Conservation (phyloP, 148 eudicot genomes). For the Amaranthus cruentus region DNA sequence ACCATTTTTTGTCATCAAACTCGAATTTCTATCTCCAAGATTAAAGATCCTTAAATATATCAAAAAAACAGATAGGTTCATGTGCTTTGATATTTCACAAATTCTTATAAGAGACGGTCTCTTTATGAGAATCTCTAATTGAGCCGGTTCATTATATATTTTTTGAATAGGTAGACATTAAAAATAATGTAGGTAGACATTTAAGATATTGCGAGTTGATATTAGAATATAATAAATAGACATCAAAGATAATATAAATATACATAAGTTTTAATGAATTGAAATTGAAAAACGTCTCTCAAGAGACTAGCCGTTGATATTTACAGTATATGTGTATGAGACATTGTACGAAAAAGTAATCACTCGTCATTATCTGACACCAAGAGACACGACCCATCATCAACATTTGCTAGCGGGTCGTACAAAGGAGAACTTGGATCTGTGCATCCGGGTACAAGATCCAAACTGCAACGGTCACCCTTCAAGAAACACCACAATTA, state of each 20-base stretch:
- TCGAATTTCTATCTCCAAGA: not conserved
- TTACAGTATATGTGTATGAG: conserved; percentile 14
- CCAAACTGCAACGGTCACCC: conserved; percentile 94
- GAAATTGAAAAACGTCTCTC: too few relatives aligned
- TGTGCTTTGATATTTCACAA: not conserved
- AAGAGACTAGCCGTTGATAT: not conserved
- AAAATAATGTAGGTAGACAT: too few relatives aligned
- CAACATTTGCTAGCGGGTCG: conserved; percentile 73
- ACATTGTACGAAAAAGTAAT: not conserved
- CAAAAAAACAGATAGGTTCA: not conserved
- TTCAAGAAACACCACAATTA: conserved; percentile 26
- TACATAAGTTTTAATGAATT: too few relatives aligned
- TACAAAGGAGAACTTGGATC: conserved; percentile 60
- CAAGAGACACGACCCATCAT: conserved; percentile 81
- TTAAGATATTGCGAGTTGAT: too few relatives aligned
- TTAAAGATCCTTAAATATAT: not conserved
- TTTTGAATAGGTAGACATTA: too few relatives aligned
- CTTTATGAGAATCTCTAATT: too few relatives aligned
- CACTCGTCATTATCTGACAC: conserved; percentile 52
- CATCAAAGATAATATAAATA: too few relatives aligned
- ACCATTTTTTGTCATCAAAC: not conserved
- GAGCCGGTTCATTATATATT: too few relatives aligned
- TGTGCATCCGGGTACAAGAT: conserved; percentile 68
- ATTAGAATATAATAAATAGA: too few relatives aligned
- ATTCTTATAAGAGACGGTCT: too few relatives aligned